Evolutionary conservation across 2,329 filamentous ascomycete genomes (phyloP).

Genomic region (Microdochium nivale): DNA sequence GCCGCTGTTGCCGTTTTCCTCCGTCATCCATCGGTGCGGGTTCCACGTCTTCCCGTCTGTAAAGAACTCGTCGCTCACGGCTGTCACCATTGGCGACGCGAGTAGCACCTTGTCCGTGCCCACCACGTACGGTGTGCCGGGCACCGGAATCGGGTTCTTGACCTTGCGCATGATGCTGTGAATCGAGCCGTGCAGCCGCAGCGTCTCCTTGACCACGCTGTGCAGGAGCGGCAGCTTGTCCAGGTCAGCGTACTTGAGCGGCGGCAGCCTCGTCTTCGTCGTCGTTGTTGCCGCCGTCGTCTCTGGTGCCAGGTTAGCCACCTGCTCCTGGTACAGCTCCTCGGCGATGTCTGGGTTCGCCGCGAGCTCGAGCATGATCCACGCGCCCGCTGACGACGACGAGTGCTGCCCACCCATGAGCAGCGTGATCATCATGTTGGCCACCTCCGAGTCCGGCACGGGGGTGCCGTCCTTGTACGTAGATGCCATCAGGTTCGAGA

Average conservation of each 20-base stretch:
- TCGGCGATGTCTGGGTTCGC: slow-evolving; percentile 61
- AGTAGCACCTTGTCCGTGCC: slow-evolving; percentile 37
- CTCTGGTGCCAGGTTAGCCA: slow-evolving; percentile 30
- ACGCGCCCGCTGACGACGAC: slow-evolving; percentile 67
- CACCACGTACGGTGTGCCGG: slow-evolving; percentile 45
- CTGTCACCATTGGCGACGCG: slow-evolving; percentile 33
- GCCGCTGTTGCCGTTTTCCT: background rate
- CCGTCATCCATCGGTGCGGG: slow-evolving; percentile 53
- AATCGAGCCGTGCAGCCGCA: slow-evolving; percentile 63
- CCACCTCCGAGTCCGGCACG: slow-evolving; percentile 67
- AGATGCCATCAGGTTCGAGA: slow-evolving; percentile 70
- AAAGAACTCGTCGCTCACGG: slow-evolving; percentile 50
- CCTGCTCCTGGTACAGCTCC: slow-evolving; percentile 61
- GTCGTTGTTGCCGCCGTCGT: background rate
- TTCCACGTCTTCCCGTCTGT: slow-evolving; percentile 50
- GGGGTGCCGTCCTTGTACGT: slow-evolving; percentile 64
- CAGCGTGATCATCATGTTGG: slow-evolving; percentile 80
- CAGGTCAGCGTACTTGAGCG: slow-evolving; percentile 51
- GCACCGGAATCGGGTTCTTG: slow-evolving; percentile 54
- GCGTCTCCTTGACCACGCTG: slow-evolving; percentile 62
- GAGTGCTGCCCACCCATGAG: slow-evolving; percentile 81
- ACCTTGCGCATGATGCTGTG: slow-evolving; percentile 68
- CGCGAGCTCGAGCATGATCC: slow-evolving; percentile 69
- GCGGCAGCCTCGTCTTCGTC: slow-evolving; percentile 28
- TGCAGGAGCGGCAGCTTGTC: slow-evolving; percentile 51